Percentiles rank a stretch among this genome's conserved stretches.
phyloP scores from a whole-genome alignment of 2,329 filamentous ascomycete species.

The Colletotrichum tropicicola region DNA sequence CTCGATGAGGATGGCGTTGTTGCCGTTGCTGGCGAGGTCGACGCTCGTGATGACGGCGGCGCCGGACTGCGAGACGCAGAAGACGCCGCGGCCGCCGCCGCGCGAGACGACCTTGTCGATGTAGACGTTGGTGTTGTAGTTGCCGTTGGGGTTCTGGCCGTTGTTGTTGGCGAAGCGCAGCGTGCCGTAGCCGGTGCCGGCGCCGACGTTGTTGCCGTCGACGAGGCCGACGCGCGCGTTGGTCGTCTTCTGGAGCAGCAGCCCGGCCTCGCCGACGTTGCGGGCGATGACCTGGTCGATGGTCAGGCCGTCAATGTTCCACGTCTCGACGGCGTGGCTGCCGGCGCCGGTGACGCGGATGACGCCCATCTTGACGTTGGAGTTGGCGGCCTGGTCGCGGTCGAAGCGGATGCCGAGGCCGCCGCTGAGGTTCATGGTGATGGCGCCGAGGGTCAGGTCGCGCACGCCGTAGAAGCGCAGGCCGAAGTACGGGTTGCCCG shows the following conservation, averaged over 20 bases:
- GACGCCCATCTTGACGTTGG: conserved; percentile 61
- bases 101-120: conserved; percentile 63
- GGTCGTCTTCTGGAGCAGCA: conserved; percentile 62
- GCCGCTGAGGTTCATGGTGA: conserved; percentile 63
- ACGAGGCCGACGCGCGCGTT: conserved; percentile 63
- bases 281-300: conserved; percentile 62
- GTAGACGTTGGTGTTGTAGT: conserved; percentile 61
- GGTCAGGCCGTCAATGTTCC: conserved; percentile 64
- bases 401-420: conserved; percentile 67
- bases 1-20: conserved; percentile 66
- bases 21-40: conserved; percentile 61
- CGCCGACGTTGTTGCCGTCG: conserved; percentile 62
- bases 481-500: conserved; percentile 66
- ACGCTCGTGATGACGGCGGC: conserved; percentile 58
- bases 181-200: conserved; percentile 63
- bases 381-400: conserved; percentile 60
- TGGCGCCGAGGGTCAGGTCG: conserved; percentile 57
- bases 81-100: conserved; percentile 65
- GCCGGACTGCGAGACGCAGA: conserved; percentile 65
- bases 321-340: conserved; percentile 66
- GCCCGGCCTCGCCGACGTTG: conserved; percentile 63
- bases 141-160: conserved; percentile 55
- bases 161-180: conserved; percentile 67
- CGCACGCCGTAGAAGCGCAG: conserved; percentile 62
- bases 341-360: conserved; percentile 61